phyloP scores from a whole-genome alignment of 495 filamentous ascomycete genomes.

The Penicillium crystallinum region DNA sequence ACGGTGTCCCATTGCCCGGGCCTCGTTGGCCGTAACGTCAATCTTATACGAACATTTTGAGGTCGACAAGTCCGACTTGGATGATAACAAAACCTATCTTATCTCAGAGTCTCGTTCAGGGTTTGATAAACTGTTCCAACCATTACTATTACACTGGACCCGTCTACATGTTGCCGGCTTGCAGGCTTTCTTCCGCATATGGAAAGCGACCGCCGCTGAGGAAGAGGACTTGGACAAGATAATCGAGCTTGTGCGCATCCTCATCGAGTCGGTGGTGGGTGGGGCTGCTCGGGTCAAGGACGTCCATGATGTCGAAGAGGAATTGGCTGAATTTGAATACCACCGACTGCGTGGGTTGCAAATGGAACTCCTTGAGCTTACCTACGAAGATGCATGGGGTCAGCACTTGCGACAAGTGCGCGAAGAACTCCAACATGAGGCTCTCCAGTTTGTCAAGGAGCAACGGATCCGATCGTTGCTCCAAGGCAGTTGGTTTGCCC shows the following conservation, averaged over 20 bases:
- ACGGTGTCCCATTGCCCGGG: slow-evolving; percentile 82
- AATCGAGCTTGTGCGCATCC: slow-evolving; percentile 79
- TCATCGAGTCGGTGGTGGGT: slow-evolving; percentile 89
- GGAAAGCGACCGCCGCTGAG: slow-evolving; percentile 82
- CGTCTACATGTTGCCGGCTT: slow-evolving; percentile 85
- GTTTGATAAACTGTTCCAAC: slow-evolving; percentile 82
- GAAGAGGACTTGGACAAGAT: slow-evolving; percentile 87
- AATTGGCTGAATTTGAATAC: slow-evolving; percentile 77
- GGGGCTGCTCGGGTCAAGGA: slow-evolving; percentile 78
- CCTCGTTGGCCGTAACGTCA: slow-evolving; percentile 79
- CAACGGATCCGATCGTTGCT: slow-evolving; percentile 91
- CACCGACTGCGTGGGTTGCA: slow-evolving; percentile 75
- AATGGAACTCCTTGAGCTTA: slow-evolving; percentile 87
- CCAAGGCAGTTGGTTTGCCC: slow-evolving; percentile 85
- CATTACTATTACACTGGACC: slow-evolving; percentile 89
- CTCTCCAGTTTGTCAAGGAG: slow-evolving; percentile 92
- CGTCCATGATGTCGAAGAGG: slow-evolving; percentile 82
- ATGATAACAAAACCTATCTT: slow-evolving; percentile 73
- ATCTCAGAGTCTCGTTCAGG: slow-evolving; percentile 70
- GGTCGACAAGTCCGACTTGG: slow-evolving; percentile 78
- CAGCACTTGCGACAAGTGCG: slow-evolving; percentile 83
- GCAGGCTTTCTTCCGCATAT: slow-evolving; percentile 87
- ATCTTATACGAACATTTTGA: slow-evolving; percentile 95
- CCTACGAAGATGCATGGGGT: slow-evolving; percentile 93
- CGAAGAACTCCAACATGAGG: slow-evolving; percentile 89